A percentile compares a stretch with the other conserved stretches of the same genome.
phyloP scores from a whole-genome alignment of 2,329 filamentous ascomycete species.

The Scorias spongiosa region DNA sequence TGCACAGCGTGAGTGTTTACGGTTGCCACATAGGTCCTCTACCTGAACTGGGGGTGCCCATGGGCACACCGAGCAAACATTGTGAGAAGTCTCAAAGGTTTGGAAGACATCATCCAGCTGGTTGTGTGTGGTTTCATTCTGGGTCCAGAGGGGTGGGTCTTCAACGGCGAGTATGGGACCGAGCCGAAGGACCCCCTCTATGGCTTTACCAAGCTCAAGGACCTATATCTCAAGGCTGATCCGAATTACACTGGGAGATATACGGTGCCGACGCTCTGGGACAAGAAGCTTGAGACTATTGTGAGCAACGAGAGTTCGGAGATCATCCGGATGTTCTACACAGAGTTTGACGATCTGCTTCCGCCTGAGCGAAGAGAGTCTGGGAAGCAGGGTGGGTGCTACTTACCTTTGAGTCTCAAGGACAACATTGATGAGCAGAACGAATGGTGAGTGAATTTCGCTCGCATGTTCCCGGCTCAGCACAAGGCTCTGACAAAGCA shows the following conservation, averaged over 20 bases:
- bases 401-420: constrained; percentile 53
- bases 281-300: constrained; percentile 50
- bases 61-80: constrained; percentile 43
- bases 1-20: too few relatives aligned
- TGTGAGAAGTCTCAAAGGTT: constrained; percentile 34
- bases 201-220: constrained; percentile 50
- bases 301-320: constrained; percentile 85
- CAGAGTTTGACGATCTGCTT: constrained; percentile 53
- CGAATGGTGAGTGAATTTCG: constrained; percentile 38
- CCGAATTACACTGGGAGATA: constrained; percentile 56
- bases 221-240: constrained; percentile 59
- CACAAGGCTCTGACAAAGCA: neutral
- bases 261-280: constrained; percentile 66
- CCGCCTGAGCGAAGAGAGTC: constrained; percentile 38
- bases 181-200: constrained; percentile 45
- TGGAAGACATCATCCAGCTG: constrained; percentile 34
- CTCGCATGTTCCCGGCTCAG: neutral
- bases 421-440: constrained; percentile 60
- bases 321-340: constrained; percentile 78
- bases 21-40: constrained; percentile 25
- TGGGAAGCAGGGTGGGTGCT: constrained; percentile 38
- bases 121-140: constrained; percentile 29
- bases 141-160: constrained; percentile 51
- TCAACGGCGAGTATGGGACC: constrained; percentile 43
- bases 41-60: constrained; percentile 45